phyloP scores from a whole-genome alignment of 768 basidiomycete genomes.

The Aureoboletus auriporus region DNA sequence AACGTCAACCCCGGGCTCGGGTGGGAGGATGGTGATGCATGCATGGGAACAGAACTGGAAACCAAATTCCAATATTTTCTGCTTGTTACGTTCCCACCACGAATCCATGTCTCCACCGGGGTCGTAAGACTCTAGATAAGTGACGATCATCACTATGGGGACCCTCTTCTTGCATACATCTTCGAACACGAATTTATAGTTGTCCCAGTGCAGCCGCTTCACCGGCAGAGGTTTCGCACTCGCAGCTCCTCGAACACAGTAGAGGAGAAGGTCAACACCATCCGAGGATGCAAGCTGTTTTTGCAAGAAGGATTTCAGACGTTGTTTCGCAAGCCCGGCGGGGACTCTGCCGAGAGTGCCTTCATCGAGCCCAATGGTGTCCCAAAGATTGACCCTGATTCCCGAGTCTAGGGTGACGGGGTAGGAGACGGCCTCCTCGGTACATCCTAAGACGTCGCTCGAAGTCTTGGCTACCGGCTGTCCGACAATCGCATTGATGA shows the following conservation, averaged over 20 bases:
- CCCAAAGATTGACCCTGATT: slow-evolving; percentile 26
- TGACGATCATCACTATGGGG: slow-evolving; percentile 25
- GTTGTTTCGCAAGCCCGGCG: slow-evolving; percentile 11
- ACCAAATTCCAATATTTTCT: slow-evolving; percentile 20
- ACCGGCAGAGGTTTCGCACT: slow-evolving; percentile 9
- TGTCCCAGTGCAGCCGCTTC: slow-evolving; percentile 16
- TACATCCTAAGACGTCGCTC: slow-evolving; percentile 27
- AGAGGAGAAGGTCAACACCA: slow-evolving; percentile 25
- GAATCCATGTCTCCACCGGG: slow-evolving; percentile 24
- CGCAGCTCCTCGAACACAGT: slow-evolving; percentile 25
- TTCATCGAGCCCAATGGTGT: slow-evolving; percentile 35
- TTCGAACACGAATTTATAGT: slow-evolving; percentile 21
- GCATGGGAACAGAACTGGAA: slow-evolving; percentile 34
- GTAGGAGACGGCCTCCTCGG: slow-evolving; percentile 21
- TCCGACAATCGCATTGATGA: slow-evolving; percentile 35
- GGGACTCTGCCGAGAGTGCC: slow-evolving; percentile 18
- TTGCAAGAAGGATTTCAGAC: slow-evolving; percentile 27
- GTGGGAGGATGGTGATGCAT: slow-evolving; percentile 30
- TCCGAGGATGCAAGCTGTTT: slow-evolving; percentile 11
- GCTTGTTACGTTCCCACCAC: slow-evolving; percentile 35
- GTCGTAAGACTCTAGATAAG: slow-evolving; percentile 25
- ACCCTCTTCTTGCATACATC: slow-evolving; percentile 22
- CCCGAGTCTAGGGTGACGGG: slow-evolving; percentile 9
- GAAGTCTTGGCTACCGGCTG: slow-evolving; percentile 23
- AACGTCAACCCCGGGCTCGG: neutral